Conservation (phyloP, 1,284 basidiomycete genomes). For the Irpex sp. region DNA sequence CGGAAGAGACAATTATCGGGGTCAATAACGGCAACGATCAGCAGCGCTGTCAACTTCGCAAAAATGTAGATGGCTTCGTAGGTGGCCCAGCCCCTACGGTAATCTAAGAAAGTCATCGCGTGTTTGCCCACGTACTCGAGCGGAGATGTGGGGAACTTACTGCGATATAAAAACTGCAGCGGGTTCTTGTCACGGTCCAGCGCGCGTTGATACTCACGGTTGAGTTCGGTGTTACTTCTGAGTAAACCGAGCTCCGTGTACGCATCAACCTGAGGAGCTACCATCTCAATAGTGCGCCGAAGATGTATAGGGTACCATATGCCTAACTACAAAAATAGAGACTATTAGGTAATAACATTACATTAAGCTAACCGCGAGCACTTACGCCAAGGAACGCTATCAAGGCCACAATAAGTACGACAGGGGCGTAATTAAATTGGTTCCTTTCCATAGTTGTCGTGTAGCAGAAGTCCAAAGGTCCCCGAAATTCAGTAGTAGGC, state of each 20-base stretch:
- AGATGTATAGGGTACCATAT: constrained; percentile 73
- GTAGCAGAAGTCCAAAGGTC: constrained; percentile 76
- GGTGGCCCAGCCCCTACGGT: constrained; percentile 64
- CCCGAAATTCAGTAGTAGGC: constrained; percentile 51
- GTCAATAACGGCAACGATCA: constrained; percentile 66
- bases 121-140: background rate
- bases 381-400: constrained; percentile 54
- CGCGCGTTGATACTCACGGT: constrained; percentile 71
- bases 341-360: constrained; percentile 3
- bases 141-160: constrained; percentile 29
- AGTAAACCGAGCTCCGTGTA: constrained; percentile 70
- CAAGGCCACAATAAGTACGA: constrained; percentile 56
- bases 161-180: constrained; percentile 70
- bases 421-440: constrained; percentile 69
- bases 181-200: constrained; percentile 66
- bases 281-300: constrained; percentile 49
- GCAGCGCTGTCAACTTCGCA: constrained; percentile 67
- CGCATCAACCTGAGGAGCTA: constrained; percentile 63
- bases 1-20: constrained; percentile 76
- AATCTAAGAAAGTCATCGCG: constrained; percentile 38
- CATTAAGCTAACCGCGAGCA: background rate
- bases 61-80: constrained; percentile 62
- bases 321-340: constrained; percentile 45
- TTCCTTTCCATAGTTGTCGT: constrained; percentile 71
- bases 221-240: constrained; percentile 55